Conservation (phyloP, 2,329 filamentous ascomycete genomes). For the Thielaviopsis populi region DNA sequence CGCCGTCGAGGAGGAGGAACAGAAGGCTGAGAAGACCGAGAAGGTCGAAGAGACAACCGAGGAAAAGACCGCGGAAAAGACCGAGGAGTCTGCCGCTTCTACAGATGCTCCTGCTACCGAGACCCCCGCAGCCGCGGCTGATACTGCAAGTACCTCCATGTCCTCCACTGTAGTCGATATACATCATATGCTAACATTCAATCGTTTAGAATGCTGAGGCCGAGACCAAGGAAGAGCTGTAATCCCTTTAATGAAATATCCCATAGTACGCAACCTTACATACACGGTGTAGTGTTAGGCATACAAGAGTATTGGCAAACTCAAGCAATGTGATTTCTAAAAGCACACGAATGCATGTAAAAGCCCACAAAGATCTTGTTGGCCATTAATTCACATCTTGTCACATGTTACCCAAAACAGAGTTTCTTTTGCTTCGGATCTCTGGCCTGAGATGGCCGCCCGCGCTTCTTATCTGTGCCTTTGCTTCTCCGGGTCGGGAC, state of each 20-base stretch:
- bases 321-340: too few relatives aligned
- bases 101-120: slow-evolving; percentile 1
- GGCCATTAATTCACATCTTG: background rate
- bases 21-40: slow-evolving; percentile 23
- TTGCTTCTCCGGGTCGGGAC: slow-evolving; percentile 13
- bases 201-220: slow-evolving; percentile 11
- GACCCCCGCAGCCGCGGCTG: background rate
- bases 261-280: background rate
- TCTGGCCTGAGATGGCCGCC: slow-evolving; percentile 17
- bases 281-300: background rate
- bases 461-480: slow-evolving; percentile 19
- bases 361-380: background rate
- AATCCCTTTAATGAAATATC: slow-evolving; percentile 9
- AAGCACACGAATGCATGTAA: background rate
- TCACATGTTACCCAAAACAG: slow-evolving; percentile 31
- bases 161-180: slow-evolving; percentile 11
- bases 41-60: background rate
- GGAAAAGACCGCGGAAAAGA: slow-evolving; percentile 16
- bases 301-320: background rate
- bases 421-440: slow-evolving; percentile 39
- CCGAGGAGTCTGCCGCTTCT: slow-evolving; percentile 1
- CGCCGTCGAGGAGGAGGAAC: slow-evolving; percentile 21
- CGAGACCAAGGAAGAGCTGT: slow-evolving; percentile 18
- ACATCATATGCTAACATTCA: background rate
- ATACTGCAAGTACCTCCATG: slow-evolving; percentile 9